Evolutionary conservation across 2,329 filamentous ascomycete genomes (phyloP), one percentile per base, ranked within the genome.

Genomic region (Aureobasidium sp.): DNA sequence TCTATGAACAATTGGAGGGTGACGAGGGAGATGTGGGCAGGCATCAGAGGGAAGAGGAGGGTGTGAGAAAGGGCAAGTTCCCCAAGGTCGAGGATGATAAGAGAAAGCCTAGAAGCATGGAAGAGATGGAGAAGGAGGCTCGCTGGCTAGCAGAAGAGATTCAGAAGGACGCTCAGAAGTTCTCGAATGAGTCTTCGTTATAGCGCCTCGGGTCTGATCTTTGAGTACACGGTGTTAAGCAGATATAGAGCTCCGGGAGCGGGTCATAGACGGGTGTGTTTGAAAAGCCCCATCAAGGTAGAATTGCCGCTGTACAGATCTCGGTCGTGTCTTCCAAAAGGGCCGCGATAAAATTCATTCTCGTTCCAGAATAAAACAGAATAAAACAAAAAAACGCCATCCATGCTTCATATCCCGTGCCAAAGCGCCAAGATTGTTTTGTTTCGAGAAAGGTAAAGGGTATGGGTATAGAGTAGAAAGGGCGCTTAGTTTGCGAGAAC

Each of bases 21-120:
- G 89, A 96, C 74, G 88, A 91, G 66, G 93, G 92, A 0, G 89
- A 97, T 75, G 78, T 97, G 14, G 89, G 87, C 6, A 83, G 81
- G 41, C 86, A 86, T 59, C 78, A 92, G 68, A 84, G 81, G 78
- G 85, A 89, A 65, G 72, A 74, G 61, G 68, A 39, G 5, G 42
- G 14, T 14, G 67, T 68, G 44, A 53, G 67, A 47, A 69, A 67
- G 55, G 64, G 48, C 62, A 70, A 67, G 51, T 90, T 94, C 69
- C 85, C 87, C 0, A 79, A 78, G 42, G 85, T 91, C 10, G 89
- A 93, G 66, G 82, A 84, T 60, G 81, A 83, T 64, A 82, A 75
- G 59, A 71, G 92, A 67, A 78, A 79, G 72, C 80, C 89, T 7
- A 83, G 91, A 72, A 82, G 76, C 27, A 81, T 82, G 72, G 85